Evolutionary conservation across 306 rosid genomes (phyloP).

Genomic region (Glycine latifolia): DNA sequence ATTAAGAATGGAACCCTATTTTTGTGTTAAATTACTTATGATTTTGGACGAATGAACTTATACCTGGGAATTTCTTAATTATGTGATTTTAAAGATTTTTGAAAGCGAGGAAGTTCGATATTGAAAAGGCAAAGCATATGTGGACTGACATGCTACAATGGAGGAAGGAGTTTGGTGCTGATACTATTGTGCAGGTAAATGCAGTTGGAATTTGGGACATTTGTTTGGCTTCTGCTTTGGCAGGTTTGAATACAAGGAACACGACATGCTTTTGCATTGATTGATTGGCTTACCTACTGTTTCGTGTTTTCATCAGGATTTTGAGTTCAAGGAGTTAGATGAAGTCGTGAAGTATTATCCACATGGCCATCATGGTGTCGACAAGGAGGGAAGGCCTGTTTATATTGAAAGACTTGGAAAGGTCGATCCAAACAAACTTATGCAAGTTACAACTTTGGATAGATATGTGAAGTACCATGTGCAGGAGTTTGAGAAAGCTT

Average conservation of each 20-base stretch:
- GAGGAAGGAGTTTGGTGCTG: slow-evolving; percentile 88
- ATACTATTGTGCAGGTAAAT: slow-evolving; percentile 80
- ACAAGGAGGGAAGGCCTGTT: slow-evolving; percentile 95
- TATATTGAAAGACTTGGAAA: slow-evolving; percentile 95
- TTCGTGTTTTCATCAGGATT: slow-evolving; percentile 65
- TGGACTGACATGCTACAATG: slow-evolving; percentile 98
- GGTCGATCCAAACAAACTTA: slow-evolving; percentile 93
- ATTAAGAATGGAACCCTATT: neutral
- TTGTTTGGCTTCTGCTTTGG: slow-evolving; percentile 4
- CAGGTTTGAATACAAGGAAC: neutral
- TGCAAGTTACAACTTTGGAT: slow-evolving; percentile 95
- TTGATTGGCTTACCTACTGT: slow-evolving; percentile 18
- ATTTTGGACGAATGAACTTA: slow-evolving; percentile 11
- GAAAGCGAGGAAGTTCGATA: slow-evolving; percentile 94
- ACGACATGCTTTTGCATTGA: slow-evolving; percentile 20
- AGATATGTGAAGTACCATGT: slow-evolving; percentile 91
- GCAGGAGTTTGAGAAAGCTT: slow-evolving; percentile 86
- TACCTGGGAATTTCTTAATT: slow-evolving; percentile 7
- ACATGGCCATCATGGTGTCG: slow-evolving; percentile 95
- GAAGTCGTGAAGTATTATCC: slow-evolving; percentile 90
- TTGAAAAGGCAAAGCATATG: slow-evolving; percentile 93
- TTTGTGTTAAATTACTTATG: slow-evolving; percentile 22
- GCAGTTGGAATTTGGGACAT: slow-evolving; percentile 21
- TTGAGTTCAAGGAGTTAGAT: slow-evolving; percentile 78
- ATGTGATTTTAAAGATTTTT: slow-evolving; percentile 67